phyloP scores from a whole-genome alignment of 306 rosid genomes.

The Mimosa bimucronata region DNA sequence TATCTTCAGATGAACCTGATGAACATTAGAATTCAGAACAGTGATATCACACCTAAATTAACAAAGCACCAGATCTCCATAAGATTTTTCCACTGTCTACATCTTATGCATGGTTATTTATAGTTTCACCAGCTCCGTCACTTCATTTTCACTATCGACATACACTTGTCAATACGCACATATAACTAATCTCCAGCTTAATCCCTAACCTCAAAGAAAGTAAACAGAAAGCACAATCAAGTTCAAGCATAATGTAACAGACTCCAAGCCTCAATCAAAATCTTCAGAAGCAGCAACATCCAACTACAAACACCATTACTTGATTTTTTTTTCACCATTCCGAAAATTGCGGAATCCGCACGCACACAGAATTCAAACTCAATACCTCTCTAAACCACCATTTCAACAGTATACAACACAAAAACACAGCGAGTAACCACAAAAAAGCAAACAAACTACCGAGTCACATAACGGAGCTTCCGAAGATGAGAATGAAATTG shows the following conservation, averaged over 20 bases:
- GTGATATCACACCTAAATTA: neutral
- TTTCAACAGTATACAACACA: neutral
- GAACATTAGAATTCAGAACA: constrained; percentile 19
- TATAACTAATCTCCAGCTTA: too few species aligned
- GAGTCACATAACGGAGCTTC: constrained; percentile 6
- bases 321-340: neutral
- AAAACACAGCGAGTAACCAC: neutral
- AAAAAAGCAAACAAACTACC: neutral
- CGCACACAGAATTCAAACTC: neutral
- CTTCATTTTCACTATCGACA: neutral
- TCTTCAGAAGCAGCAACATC: neutral
- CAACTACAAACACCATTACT: neutral
- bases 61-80: constrained; percentile 17
- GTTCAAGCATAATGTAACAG: neutral
- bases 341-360: neutral
- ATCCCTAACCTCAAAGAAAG: too few species aligned
- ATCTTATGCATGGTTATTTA: neutral
- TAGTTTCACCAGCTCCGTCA: neutral
- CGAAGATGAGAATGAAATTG: neutral
- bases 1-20: constrained; percentile 45
- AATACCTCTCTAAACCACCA: neutral
- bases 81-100: neutral
- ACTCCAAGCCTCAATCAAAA: constrained; percentile 7
- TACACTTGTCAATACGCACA: neutral
- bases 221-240: neutral